Evolutionary conservation across 345 rosid genomes (phyloP), one percentile per base, ranked within the genome.

Genomic region (Euclidium syriacum): DNA sequence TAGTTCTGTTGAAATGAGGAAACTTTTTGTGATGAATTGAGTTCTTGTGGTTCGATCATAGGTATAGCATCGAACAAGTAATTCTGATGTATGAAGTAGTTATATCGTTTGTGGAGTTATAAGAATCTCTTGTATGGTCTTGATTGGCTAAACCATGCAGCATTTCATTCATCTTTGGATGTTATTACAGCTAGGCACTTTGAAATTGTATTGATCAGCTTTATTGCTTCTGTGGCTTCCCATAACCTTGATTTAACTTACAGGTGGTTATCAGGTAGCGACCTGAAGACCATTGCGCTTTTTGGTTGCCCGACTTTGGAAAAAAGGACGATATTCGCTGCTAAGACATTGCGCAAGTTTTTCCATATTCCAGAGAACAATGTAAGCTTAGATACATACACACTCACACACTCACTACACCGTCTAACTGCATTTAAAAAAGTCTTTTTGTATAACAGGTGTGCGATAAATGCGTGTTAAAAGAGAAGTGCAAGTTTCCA

Each of bases 241-340:
- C 11, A 23, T 62, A 63, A 71, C 39, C 50, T 46, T 52, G 23
- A 51, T 73, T 71, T 67, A 69, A 56, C 58, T 35, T 72, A 14
- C 75, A 91, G 98, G 76, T 84, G 91, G 95, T 71, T 91, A 67
- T 84, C 95, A 17, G 87, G 95, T 29, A 78, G 79, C 14, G 81
- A 84, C 65, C 67, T 91, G 75, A 84, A 86, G 74, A 81, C 56
- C 52, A 64, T 86, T 51, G 91, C 78, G 16, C 67, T 76, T 16
- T 78, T 82, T 58, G 98, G 98, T 57, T 91, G 98, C 66, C 95
- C 91, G 33, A 75, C 84, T 54, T 69, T 79, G 43, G 54, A 70
- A 0, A 88, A 50, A 64, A 79, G 73, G 52, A 47, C 23, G 19
- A 68, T 85, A 50, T 80, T 79, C 51, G 73, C 90, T 67, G 96